Evolutionary conservation across 2,329 filamentous ascomycete genomes (phyloP).

Genomic region (Graphilbum sp.): DNA sequence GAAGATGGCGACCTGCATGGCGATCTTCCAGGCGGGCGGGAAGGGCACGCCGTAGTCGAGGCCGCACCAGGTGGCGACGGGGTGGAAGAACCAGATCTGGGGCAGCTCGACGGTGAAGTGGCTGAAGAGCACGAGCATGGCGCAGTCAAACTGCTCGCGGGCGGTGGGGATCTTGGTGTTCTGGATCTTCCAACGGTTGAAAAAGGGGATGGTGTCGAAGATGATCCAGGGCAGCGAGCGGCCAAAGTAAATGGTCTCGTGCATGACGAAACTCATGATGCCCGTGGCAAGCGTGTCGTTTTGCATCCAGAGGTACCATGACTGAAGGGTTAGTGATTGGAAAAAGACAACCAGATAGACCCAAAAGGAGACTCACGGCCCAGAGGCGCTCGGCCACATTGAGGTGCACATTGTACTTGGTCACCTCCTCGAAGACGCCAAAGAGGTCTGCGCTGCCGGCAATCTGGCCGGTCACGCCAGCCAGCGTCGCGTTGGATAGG

Average conservation of each 20-base stretch:
- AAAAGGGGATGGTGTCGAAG: constrained; percentile 72
- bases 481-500: constrained; percentile 6
- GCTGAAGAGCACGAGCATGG: constrained; percentile 76
- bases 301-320: constrained; percentile 96
- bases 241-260: constrained; percentile 91
- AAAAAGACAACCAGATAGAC: neutral
- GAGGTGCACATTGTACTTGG: constrained; percentile 67
- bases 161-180: constrained; percentile 78
- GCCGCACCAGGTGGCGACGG: constrained; percentile 82
- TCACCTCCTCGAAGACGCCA: constrained; percentile 44
- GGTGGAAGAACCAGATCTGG: constrained; percentile 98
- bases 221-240: constrained; percentile 82
- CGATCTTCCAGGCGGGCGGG: constrained; percentile 71
- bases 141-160: constrained; percentile 88
- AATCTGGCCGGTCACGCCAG: too few species aligned
- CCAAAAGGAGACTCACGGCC: constrained; percentile 38
- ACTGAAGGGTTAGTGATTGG: constrained; percentile 19
- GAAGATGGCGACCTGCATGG: constrained; percentile 80
- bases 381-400: constrained; percentile 79
- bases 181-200: constrained; percentile 92
- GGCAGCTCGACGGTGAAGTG: constrained; percentile 97
- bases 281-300: constrained; percentile 94
- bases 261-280: constrained; percentile 93
- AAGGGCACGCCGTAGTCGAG: constrained; percentile 82
- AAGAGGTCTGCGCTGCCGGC: constrained; percentile 32